These are phyloP conservation scores for Diplodia mutila DNA, from an alignment of 2,329 filamentous ascomycete species.

Conservation along the genomic window DNA sequence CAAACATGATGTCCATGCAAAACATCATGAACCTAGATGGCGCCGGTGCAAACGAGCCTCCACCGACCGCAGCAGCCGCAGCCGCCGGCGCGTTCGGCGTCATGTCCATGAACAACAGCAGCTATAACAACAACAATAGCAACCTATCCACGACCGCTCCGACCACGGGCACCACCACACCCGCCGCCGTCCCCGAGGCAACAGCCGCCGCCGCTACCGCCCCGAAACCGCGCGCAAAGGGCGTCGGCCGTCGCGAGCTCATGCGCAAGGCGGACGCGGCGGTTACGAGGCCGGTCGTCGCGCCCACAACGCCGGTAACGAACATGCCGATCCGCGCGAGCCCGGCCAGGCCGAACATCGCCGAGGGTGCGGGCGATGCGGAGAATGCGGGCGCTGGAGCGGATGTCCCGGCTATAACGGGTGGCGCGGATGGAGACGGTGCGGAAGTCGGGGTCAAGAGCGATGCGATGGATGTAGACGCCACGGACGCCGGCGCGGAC, in stretches of 20 bases:
- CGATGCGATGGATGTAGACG: constrained; percentile 4
- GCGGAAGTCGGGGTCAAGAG: neutral
- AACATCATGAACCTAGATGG: constrained; percentile 42
- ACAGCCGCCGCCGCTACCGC: constrained; percentile 28
- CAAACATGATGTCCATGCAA: constrained; percentile 35
- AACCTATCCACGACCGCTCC: constrained; percentile 28
- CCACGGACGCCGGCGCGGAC: neutral
- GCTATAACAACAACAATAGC: no score
- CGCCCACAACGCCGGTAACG: neutral
- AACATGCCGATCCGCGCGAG: constrained; percentile 18
- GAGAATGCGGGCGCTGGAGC: neutral
- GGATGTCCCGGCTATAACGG: neutral
- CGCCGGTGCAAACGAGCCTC: constrained; percentile 25
- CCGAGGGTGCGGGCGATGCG: neutral
- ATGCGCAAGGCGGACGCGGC: constrained; percentile 63
- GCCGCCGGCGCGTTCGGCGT: constrained; percentile 28
- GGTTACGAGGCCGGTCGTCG: constrained; percentile 39
- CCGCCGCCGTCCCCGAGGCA: constrained; percentile 26
- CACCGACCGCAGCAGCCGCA: neutral
- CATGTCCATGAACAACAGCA: constrained; percentile 3
- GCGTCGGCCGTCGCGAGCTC: constrained; percentile 63
- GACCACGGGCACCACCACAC: constrained; percentile 23
- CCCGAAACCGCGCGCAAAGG: constrained; percentile 52
- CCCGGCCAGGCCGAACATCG: neutral
- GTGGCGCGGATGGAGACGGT: neutral